A percentile compares a stretch with the other conserved stretches of the same genome.
Evolutionary conservation across 345 rosid species (phyloP).

Genomic region (Arabidopsis suecica): DNA sequence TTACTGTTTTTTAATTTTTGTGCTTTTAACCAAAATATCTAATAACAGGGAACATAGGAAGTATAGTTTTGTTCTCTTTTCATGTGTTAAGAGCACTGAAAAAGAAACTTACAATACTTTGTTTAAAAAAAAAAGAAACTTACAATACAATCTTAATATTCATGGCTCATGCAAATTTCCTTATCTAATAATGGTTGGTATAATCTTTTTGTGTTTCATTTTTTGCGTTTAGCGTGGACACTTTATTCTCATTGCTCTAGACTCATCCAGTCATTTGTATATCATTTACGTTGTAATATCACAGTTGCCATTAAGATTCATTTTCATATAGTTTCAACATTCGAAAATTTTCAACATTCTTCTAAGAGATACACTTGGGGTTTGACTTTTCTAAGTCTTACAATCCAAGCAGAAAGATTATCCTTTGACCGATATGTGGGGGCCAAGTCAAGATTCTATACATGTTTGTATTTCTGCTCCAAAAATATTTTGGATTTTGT

Average conservation of each 20-base stretch:
- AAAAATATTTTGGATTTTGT: conserved; percentile 10
- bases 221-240: not conserved
- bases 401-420: not conserved
- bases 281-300: not conserved
- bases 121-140: not conserved
- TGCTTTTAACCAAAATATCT: too few species aligned
- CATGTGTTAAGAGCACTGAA: not conserved
- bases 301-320: not conserved
- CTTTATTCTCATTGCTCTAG: not conserved
- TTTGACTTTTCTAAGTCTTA: not conserved
- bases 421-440: conserved; percentile 24
- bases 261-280: not conserved
- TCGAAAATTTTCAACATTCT: conserved; percentile 3
- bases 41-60: too few species aligned
- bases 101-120: not conserved
- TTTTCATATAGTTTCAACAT: not conserved
- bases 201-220: not conserved
- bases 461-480: not conserved
- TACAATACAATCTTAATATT: not conserved
- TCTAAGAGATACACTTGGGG: not conserved
- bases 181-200: not conserved
- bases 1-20: too few species aligned
- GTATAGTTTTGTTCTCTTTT: not conserved
- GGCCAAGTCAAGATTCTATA: conserved; percentile 17
- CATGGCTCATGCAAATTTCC: not conserved